Conservation (phyloP, 306 rosid genomes). For the Vigna reflexopilosa region DNA sequence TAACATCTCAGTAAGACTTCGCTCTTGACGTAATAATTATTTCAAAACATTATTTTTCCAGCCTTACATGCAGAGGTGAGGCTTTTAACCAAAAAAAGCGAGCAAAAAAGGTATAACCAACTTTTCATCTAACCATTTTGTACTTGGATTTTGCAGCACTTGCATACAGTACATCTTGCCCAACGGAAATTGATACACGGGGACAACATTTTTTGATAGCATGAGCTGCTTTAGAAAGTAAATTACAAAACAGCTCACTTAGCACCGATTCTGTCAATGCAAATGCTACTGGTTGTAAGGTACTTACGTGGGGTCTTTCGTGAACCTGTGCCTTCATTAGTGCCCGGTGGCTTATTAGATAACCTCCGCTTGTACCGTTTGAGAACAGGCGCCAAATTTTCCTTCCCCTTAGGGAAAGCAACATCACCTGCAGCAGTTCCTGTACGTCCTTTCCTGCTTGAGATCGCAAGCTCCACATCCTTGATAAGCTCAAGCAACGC, state of each 20-base stretch:
- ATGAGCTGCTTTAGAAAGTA: conserved; percentile 44
- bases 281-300: conserved; percentile 55
- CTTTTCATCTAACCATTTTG: conserved; percentile 51
- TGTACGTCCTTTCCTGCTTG: conserved; percentile 78
- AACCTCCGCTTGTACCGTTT: conserved; percentile 90
- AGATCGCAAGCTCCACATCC: conserved; percentile 87
- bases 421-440: conserved; percentile 98
- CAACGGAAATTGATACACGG: conserved; percentile 54
- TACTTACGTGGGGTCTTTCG: conserved; percentile 59
- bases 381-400: conserved; percentile 87
- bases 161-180: conserved; percentile 53
- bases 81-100: not conserved
- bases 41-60: no score
- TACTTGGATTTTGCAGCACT: conserved; percentile 54
- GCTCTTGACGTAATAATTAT: no score
- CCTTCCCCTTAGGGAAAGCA: conserved; percentile 90
- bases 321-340: conserved; percentile 50
- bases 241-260: conserved; percentile 29
- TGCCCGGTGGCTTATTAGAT: conserved; percentile 61
- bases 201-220: conserved; percentile 38
- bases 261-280: conserved; percentile 31
- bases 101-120: not conserved
- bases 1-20: no score
- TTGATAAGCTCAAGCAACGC: conserved; percentile 70
- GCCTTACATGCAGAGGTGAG: no score